Base-by-base conservation (phyloP, 495 filamentous ascomycete genomes). In the Podospora conica region DNA sequence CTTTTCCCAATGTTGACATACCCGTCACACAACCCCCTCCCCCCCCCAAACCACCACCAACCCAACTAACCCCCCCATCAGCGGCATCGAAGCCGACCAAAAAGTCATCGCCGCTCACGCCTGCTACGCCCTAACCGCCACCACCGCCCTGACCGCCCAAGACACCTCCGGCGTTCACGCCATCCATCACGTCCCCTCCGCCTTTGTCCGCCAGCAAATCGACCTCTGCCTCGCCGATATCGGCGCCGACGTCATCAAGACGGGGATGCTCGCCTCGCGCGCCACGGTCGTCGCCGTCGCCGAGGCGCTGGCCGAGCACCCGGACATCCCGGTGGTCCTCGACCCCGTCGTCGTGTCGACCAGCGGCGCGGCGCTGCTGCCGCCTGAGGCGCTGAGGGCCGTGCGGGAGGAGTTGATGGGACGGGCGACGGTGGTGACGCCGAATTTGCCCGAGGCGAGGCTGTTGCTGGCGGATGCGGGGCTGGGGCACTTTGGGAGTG, bases 331-430 rank as follows among this genome's bases (percentile, higher is more conserved):
- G 8, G 79, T 90, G 54, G 90, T 97, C 20, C 77, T 98, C 53
- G 94, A 98, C 76, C 94, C 94, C 28, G 93, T 98, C 20, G 97
- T 98, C 93, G 84, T 97, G 18, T 90, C 94, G 9, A 97, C 94
- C 1, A 91, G 87, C 56, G 92, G 93, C 18, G 85, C 91, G 9
- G 80, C 88, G 71, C 80, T 98, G 33, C 79, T 97, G 9, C 90
- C 91, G 1, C 73, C 84, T 53, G 79, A 85, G 8, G 91, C 94
- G 29, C 80, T 97, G 40, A 67, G 82, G 31, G 82, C 79, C 25
- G 75, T 97, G 21, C 82, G 89, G 61, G 77, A 83, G 25, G 77
- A 85, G 40, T 74, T 98, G 15, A 84, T 98, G n/a, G 90, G 91
- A 3, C 72, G 87, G 57, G 85, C 92, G 0, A 94, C 88, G 1